These are phyloP conservation scores for Aureobasidium melanogenum DNA, from an alignment of 2,329 filamentous ascomycete species.

Conservation along the genomic window DNA sequence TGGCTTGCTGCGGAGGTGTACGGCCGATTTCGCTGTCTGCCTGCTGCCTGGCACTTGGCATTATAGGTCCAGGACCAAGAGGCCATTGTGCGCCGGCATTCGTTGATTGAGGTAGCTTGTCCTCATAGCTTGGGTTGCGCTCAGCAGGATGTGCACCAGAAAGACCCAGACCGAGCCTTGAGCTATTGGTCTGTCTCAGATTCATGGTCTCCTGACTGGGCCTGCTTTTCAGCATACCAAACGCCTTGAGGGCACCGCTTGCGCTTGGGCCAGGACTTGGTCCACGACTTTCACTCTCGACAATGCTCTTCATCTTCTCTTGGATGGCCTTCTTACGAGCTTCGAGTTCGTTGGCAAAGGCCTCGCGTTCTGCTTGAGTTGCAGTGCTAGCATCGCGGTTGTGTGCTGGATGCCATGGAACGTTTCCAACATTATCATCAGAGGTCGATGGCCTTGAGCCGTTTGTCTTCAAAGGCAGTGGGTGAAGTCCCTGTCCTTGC, in stretches of 20 bases:
- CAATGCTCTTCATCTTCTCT: slow-evolving; percentile 62
- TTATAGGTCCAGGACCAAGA: not conserved
- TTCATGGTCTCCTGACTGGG: slow-evolving; percentile 59
- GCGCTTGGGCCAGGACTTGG: slow-evolving; percentile 29
- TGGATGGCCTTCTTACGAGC: slow-evolving; percentile 62
- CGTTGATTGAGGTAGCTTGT: not conserved
- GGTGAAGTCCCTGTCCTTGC: slow-evolving; percentile 8
- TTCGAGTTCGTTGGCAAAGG: slow-evolving; percentile 65
- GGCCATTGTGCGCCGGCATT: slow-evolving; percentile 7
- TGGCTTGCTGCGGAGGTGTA: slow-evolving; percentile 5
- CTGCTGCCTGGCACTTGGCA: slow-evolving; percentile 17
- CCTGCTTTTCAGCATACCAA: slow-evolving; percentile 58
- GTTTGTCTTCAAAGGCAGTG: slow-evolving; percentile 10
- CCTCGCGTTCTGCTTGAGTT: slow-evolving; percentile 51
- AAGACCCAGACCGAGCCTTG: slow-evolving; percentile 39
- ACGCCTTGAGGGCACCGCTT: slow-evolving; percentile 42
- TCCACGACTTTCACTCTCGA: slow-evolving; percentile 47
- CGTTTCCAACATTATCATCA: slow-evolving; percentile 16
- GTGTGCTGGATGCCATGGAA: slow-evolving; percentile 40
- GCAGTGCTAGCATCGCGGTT: slow-evolving; percentile 41
- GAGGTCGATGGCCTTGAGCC: slow-evolving; percentile 11
- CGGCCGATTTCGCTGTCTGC: slow-evolving; percentile 25
- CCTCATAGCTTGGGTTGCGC: not conserved
- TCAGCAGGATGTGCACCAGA: not conserved
- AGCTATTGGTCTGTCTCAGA: not conserved